Evolutionary conservation across 176 grass and related monocot genomes (phyloP), one percentile per base, ranked within the genome.

Genomic region (Chrysopogon serrulatus): DNA sequence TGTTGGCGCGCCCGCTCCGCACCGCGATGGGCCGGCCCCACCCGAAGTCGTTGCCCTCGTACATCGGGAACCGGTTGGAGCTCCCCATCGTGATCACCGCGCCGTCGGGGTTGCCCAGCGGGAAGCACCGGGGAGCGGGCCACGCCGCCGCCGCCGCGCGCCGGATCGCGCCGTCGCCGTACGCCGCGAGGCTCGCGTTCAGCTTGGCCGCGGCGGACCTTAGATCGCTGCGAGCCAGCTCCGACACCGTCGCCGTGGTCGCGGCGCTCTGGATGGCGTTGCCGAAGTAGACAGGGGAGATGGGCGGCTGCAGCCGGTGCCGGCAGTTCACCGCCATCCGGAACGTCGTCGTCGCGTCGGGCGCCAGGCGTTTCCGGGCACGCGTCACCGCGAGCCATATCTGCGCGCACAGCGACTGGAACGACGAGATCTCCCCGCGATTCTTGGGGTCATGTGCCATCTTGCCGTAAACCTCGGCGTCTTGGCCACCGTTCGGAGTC

Each of bases 321-420:
- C 96, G 93, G 86, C 93, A 99, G 87, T 99, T 96, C 76, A 94
- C 96, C 37, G 96, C 96, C 93, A 98, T 90, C 14, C 96, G 93
- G 16, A 98, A 88, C 73, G 93, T 96, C 42, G 91, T 89, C 69
- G 79, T 85, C 31, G 90, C 86, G 43, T 89, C 88, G 1, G 79
- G 21, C 34, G 62, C 68, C 76, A 99, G 89, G 69, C 68, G 79
- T 41, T 87, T 87, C 65, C 93, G 82, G 10, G 93, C 89, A 21
- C 93, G 86, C 79, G 96, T 99, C 73, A 93, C 88, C 6, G 93
- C 53, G 57, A 86, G 77, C 93, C 93, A 99, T 79, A 98, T 86
- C 34, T 85, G 87, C 24, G 91, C 93, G 86, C 93, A 95, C 44
- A 98, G 85, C 7, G 96, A 89, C 84, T 98, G 96, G 87, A 98